Percentiles rank a stretch among this genome's conserved stretches.
phyloP scores from a whole-genome alignment of 768 basidiomycete genomes.

The Leucocoprinus leucothites region DNA sequence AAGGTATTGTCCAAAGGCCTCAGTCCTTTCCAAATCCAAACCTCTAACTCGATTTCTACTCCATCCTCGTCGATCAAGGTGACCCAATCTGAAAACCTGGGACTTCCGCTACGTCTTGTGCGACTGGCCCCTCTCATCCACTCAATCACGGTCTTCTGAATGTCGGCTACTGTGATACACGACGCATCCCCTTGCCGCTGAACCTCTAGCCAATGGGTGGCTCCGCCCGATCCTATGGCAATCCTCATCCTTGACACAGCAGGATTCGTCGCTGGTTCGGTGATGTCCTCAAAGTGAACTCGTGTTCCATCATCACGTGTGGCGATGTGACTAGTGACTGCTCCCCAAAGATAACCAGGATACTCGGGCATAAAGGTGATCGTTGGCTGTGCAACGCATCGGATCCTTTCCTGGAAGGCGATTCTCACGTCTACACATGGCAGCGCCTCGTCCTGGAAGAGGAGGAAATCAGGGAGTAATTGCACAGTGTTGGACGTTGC shows the following conservation, averaged over 20 bases:
- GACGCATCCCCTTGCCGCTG: neutral
- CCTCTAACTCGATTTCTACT: neutral
- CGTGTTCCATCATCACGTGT: neutral
- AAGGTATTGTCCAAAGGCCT: neutral
- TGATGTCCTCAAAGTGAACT: constrained; percentile 1
- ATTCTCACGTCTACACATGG: neutral
- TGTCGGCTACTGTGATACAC: neutral
- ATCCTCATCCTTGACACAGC: neutral
- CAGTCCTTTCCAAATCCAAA: constrained; percentile 5
- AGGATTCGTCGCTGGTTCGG: constrained; percentile 6
- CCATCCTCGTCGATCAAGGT: neutral
- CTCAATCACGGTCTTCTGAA: neutral
- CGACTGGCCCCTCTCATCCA: neutral
- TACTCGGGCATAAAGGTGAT: constrained; percentile 5
- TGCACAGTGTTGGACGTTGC: neutral
- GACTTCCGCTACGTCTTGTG: neutral
- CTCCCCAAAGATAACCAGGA: constrained; percentile 6
- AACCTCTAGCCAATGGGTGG: neutral
- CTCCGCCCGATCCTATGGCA: neutral
- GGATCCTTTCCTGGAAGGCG: neutral
- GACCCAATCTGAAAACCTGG: neutral
- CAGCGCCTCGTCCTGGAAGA: neutral
- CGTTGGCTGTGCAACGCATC: neutral
- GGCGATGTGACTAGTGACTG: neutral
- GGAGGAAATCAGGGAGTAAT: neutral